These are phyloP conservation scores for Naumovozyma castellii DNA, from an alignment of 805 yeast genomes.

Conservation along the genomic window DNA sequence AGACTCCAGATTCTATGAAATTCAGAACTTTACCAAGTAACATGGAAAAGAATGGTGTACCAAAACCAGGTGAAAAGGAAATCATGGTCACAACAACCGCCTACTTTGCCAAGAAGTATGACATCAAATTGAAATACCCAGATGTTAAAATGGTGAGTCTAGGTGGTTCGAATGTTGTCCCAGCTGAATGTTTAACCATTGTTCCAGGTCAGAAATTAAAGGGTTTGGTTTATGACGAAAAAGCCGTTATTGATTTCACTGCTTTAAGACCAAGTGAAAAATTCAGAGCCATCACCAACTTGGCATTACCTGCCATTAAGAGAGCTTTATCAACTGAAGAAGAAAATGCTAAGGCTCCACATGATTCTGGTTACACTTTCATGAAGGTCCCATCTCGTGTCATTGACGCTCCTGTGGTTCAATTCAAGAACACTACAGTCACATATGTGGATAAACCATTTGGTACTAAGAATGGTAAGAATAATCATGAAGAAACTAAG, in stretches of 20 bases:
- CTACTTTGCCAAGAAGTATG: conserved; percentile 13
- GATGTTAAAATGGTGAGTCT: conserved; percentile 12
- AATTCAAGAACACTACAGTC: conserved; percentile 7
- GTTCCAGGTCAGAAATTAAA: conserved; percentile 20
- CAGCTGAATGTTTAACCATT: conserved; percentile 17
- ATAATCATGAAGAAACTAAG: conserved; percentile 10
- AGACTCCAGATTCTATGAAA: conserved; percentile 13
- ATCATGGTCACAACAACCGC: conserved; percentile 8
- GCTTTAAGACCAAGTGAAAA: conserved; percentile 17
- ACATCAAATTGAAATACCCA: conserved; percentile 16
- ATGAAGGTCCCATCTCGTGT: conserved; percentile 19
- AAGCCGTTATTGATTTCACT: conserved; percentile 12
- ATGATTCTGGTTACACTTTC: conserved; percentile 7
- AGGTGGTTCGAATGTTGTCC: conserved; percentile 14
- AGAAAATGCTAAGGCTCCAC: conserved; percentile 5
- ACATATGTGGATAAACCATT: conserved; percentile 11
- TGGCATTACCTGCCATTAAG: conserved; percentile 14
- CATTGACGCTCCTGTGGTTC: conserved; percentile 19
- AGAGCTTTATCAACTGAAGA: conserved; percentile 8
- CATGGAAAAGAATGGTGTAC: conserved; percentile 5
- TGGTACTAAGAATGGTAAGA: conserved; percentile 7
- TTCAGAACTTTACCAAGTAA: conserved; percentile 10
- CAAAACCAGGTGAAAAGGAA: conserved; percentile 7
- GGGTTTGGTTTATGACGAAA: conserved; percentile 12
- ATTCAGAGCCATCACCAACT: conserved; percentile 11